phyloP scores from a whole-genome alignment of 768 basidiomycete genomes.

The Tylopilus felleus region DNA sequence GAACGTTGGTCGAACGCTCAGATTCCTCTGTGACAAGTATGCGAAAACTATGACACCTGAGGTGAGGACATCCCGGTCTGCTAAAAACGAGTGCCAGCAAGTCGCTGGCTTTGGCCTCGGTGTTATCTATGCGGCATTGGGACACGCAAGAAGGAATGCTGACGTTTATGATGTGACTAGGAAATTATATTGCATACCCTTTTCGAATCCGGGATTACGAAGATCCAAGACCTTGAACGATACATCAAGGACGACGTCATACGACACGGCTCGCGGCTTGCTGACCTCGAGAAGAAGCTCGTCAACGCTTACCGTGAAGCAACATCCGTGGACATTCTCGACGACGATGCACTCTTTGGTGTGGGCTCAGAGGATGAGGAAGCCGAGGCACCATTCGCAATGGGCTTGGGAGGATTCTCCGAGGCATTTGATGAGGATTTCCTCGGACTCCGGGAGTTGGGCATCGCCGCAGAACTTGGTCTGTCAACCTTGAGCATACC shows the following conservation, averaged over 20 bases:
- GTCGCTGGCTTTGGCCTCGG: neutral
- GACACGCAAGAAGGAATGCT: conserved; percentile 1
- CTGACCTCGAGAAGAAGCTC: conserved; percentile 84
- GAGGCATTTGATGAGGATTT: conserved; percentile 91
- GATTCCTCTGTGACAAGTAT: conserved; percentile 79
- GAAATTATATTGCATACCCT: conserved; percentile 92
- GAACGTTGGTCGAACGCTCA: conserved; percentile 85
- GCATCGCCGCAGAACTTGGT: conserved; percentile 83
- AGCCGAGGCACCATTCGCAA: conserved; percentile 61
- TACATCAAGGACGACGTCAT: conserved; percentile 89
- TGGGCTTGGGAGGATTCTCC: conserved; percentile 77
- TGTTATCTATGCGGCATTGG: neutral
- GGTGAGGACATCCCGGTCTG: conserved; percentile 42
- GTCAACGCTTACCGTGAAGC: conserved; percentile 78
- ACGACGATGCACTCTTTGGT: conserved; percentile 50
- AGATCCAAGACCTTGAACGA: conserved; percentile 74
- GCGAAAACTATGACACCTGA: conserved; percentile 77
- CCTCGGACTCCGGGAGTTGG: conserved; percentile 82
- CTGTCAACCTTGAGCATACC: conserved; percentile 77
- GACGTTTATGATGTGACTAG: conserved; percentile 37
- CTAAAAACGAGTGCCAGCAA: neutral
- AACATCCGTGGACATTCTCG: conserved; percentile 42
- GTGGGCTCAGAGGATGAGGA: conserved; percentile 55
- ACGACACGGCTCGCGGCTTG: conserved; percentile 71
- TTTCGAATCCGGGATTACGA: conserved; percentile 82